Conservation (phyloP, 2,329 filamentous ascomycete species). For the Colletotrichum graminicola region DNA sequence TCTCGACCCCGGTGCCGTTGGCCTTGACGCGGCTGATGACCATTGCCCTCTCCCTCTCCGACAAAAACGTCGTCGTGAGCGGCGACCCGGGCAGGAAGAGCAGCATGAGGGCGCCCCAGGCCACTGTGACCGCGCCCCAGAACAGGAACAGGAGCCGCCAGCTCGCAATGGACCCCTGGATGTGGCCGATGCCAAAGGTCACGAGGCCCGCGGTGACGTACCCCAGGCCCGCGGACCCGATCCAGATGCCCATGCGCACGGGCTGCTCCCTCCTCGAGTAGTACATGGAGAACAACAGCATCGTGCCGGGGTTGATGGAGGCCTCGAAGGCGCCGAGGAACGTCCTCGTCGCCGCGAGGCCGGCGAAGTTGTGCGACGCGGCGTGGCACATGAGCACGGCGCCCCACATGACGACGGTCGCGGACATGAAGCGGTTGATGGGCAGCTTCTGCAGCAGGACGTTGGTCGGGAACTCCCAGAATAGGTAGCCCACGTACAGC, state of each 20-base stretch:
- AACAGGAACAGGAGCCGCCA: conserved; percentile 70
- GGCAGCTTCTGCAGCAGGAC: conserved; percentile 64
- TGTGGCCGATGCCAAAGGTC: conserved; percentile 70
- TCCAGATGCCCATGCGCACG: conserved; percentile 73
- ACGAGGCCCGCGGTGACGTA: conserved; percentile 68
- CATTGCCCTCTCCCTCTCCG: conserved; percentile 73
- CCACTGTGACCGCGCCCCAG: conserved; percentile 70
- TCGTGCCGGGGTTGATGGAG: conserved; percentile 57
- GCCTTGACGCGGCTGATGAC: conserved; percentile 78
- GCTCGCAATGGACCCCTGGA: conserved; percentile 47
- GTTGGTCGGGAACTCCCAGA: conserved; percentile 70
- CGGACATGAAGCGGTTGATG: conserved; percentile 16
- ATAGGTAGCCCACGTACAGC: conserved; percentile 69
- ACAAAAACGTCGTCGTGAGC: conserved; percentile 65
- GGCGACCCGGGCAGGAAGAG: conserved; percentile 69
- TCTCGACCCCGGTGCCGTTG: conserved; percentile 83
- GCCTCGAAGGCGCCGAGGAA: conserved; percentile 44
- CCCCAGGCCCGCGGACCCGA: conserved; percentile 70
- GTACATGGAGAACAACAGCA: conserved; percentile 61
- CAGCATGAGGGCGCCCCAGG: conserved; percentile 69
- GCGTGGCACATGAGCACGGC: conserved; percentile 53
- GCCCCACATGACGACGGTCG: conserved; percentile 57
- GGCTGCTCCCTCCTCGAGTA: conserved; percentile 69
- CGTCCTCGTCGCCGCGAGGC: conserved; percentile 43
- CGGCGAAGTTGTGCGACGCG: conserved; percentile 26